Percentiles rank a stretch among this genome's conserved stretches.
These are phyloP conservation scores for Tagetes patula DNA, from an alignment of 129 eudicot genomes.

Conservation along the genomic window DNA sequence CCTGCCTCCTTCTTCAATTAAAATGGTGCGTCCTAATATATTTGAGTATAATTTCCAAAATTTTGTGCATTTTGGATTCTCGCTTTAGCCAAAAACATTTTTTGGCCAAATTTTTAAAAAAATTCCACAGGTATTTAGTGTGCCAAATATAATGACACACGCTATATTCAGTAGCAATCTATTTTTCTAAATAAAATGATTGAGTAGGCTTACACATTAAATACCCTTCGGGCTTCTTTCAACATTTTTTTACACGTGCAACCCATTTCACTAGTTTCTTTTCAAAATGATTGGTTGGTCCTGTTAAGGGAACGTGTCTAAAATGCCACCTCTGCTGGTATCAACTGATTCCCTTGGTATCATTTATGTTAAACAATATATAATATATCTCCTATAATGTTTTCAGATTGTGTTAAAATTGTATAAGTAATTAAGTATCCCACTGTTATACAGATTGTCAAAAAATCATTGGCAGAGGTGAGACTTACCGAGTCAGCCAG, in stretches of 20 bases:
- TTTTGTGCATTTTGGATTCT: constrained; percentile 10
- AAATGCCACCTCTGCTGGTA: background rate
- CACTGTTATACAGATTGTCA: constrained; percentile 44
- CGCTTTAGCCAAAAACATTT: background rate
- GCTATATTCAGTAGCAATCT: background rate
- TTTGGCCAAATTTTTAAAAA: background rate
- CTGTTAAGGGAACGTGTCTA: background rate
- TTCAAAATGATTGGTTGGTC: background rate
- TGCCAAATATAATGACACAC: background rate
- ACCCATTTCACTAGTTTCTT: background rate
- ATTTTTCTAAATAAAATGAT: background rate
- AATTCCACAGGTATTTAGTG: background rate
- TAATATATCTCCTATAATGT: background rate
- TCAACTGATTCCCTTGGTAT: background rate
- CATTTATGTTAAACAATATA: background rate
- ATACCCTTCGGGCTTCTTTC: background rate
- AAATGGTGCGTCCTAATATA: constrained; percentile 37
- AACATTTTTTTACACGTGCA: background rate
- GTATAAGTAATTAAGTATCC: background rate
- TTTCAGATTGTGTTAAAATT: background rate
- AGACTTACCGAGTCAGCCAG: constrained; percentile 66
- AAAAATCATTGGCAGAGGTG: constrained; percentile 81
- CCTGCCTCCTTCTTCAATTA: constrained; percentile 57
- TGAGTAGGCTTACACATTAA: background rate
- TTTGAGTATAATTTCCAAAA: too few species aligned